Evolutionary conservation across 208 protist genomes (phyloP).

Genomic region (Leishmania tropica): DNA sequence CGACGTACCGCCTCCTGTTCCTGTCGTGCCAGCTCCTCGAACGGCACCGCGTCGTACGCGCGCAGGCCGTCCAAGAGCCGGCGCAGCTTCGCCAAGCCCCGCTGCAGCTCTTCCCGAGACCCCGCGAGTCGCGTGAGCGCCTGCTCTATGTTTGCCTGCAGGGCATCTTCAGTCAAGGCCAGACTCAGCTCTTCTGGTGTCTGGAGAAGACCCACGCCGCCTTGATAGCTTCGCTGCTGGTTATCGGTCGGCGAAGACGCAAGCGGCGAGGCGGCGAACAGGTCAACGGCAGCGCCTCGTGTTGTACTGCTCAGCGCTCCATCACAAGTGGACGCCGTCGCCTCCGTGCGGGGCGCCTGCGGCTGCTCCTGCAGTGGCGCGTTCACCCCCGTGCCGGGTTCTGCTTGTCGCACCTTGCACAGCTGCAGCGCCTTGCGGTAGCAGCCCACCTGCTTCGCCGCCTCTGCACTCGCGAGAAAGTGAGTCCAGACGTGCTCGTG

Average conservation of each 20-base stretch:
- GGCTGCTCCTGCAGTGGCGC: not conserved
- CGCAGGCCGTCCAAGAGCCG: constrained; percentile 19
- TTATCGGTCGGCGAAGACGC: not conserved
- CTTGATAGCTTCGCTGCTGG: not conserved
- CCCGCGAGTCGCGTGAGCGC: constrained; percentile 6
- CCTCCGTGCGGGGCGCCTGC: not conserved
- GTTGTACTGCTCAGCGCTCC: not conserved
- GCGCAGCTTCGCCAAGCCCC: constrained; percentile 26
- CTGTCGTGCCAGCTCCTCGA: constrained; percentile 14
- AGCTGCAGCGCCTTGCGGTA: constrained; percentile 14
- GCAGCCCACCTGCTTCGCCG: constrained; percentile 36
- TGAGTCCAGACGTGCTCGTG: constrained; percentile 53
- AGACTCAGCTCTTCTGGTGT: constrained; percentile 18
- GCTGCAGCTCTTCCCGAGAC: constrained; percentile 2
- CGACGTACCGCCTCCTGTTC: constrained; percentile 1
- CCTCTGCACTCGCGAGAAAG: constrained; percentile 39
- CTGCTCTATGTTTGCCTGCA: constrained; percentile 18
- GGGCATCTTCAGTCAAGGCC: constrained; percentile 13
- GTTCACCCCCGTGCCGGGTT: not conserved
- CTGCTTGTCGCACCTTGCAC: constrained; percentile 2
- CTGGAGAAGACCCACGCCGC: not conserved
- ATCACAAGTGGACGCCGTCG: not conserved
- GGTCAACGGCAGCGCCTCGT: not conserved
- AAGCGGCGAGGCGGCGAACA: not conserved
- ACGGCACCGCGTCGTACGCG: constrained; percentile 19